Percentiles rank a stretch among this genome's conserved stretches.
Evolutionary conservation across 331 rosid species (phyloP).

Genomic region (Malus hybrid): DNA sequence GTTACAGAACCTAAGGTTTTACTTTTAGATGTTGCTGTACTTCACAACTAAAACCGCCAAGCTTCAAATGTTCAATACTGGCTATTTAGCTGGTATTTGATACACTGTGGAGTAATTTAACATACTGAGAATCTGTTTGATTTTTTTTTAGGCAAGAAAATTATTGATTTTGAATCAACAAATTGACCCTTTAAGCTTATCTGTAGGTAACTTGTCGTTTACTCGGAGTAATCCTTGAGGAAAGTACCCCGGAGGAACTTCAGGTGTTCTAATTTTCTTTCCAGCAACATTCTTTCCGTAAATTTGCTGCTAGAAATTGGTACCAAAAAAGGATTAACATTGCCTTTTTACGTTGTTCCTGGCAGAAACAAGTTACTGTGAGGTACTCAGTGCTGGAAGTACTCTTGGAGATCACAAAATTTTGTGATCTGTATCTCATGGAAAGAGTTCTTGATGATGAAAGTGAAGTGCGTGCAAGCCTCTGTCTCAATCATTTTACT

Average conservation of each 20-base stretch:
- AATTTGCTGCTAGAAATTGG: slow-evolving; percentile 10
- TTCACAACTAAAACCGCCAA: neutral
- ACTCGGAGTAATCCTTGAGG: slow-evolving; percentile 84
- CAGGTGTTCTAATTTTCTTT: slow-evolving; percentile 56
- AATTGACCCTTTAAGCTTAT: slow-evolving; percentile 1
- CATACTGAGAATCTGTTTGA: neutral
- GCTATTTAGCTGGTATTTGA: neutral
- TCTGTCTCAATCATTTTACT: neutral
- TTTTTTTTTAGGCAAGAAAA: neutral
- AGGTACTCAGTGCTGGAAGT: slow-evolving; percentile 79
- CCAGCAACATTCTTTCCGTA: neutral
- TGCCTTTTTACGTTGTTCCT: slow-evolving; percentile 16
- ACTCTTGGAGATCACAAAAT: slow-evolving; percentile 76
- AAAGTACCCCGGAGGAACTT: slow-evolving; percentile 83
- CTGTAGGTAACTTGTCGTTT: slow-evolving; percentile 81
- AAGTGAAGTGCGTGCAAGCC: slow-evolving; percentile 58
- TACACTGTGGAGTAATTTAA: neutral
- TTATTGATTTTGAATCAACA: neutral
- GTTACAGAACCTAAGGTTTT: neutral
- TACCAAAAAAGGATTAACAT: slow-evolving; percentile 10
- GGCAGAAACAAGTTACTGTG: slow-evolving; percentile 81
- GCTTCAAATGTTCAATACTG: neutral
- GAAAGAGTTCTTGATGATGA: slow-evolving; percentile 87
- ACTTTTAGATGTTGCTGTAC: neutral
- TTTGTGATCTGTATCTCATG: slow-evolving; percentile 93